These are phyloP conservation scores for Colletotrichum sidae DNA, from an alignment of 2,329 filamentous ascomycete genomes.

Conservation along the genomic window DNA sequence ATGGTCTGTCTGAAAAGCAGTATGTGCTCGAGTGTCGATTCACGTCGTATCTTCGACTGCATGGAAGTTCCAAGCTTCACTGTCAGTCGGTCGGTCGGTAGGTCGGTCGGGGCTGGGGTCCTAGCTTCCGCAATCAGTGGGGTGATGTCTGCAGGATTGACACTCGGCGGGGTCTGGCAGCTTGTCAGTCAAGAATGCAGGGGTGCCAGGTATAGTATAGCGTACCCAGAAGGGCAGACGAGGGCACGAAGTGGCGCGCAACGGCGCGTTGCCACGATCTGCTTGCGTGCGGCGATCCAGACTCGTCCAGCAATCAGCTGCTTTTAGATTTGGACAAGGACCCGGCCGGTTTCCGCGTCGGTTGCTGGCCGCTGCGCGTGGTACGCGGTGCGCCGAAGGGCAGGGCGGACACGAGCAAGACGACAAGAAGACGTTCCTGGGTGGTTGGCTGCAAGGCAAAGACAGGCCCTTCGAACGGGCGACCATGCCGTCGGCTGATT, in stretches of 20 bases:
- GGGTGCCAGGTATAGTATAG: conserved; percentile 12
- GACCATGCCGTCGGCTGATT: background rate
- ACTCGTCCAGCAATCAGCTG: conserved; percentile 24
- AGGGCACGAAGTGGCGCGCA: conserved; percentile 1
- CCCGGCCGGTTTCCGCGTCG: conserved; percentile 20
- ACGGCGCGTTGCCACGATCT: conserved; percentile 16
- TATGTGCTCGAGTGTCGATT: conserved; percentile 8
- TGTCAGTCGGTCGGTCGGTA: background rate
- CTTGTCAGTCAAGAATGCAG: background rate
- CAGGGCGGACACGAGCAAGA: background rate
- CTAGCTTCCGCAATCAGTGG: conserved; percentile 32
- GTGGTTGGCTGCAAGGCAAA: no score
- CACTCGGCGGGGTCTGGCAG: conserved; percentile 25
- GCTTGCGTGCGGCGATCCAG: conserved; percentile 21
- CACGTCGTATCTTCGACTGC: background rate
- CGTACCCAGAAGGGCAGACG: background rate
- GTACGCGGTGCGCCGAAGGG: background rate
- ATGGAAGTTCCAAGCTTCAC: conserved; percentile 13
- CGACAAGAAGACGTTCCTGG: background rate
- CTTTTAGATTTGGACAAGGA: conserved; percentile 26
- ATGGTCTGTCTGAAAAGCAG: background rate
- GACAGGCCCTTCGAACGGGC: no score
- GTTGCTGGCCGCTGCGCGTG: background rate
- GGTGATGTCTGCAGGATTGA: conserved; percentile 37
- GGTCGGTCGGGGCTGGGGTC: conserved; percentile 21